These are phyloP conservation scores for Domatiomyces catenatus DNA, from an alignment of 2,329 filamentous ascomycete species.

Conservation along the genomic window DNA sequence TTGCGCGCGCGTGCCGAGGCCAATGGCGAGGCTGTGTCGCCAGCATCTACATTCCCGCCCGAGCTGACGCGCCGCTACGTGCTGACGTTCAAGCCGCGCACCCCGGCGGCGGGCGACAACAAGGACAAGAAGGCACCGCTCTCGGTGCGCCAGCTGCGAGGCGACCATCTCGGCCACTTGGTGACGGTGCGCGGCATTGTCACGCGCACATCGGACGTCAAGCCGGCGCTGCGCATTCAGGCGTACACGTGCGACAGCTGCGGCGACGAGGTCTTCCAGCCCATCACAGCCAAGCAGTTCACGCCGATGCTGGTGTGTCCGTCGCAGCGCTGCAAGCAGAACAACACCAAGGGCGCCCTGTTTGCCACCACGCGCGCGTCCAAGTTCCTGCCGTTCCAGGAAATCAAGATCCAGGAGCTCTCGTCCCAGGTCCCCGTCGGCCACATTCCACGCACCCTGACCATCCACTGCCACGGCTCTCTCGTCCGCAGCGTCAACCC, in stretches of 20 bases:
- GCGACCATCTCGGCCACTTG: conserved; percentile 79
- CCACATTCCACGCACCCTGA: conserved; percentile 85
- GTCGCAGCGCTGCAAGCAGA: conserved; percentile 74
- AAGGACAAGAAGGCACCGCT: conserved; percentile 48
- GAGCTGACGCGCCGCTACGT: conserved; percentile 89
- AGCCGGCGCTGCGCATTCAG: conserved; percentile 92
- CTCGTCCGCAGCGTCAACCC: conserved; percentile 78
- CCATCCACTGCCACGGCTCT: conserved; percentile 74
- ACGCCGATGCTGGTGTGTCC: conserved; percentile 74
- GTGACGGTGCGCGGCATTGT: conserved; percentile 92
- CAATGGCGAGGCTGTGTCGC: conserved; percentile 46
- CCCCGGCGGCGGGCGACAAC: conserved; percentile 52
- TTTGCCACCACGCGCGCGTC: conserved; percentile 90
- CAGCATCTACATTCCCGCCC: conserved; percentile 71
- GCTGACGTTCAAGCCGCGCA: conserved; percentile 84
- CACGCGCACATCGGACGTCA: conserved; percentile 91
- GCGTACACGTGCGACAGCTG: conserved; percentile 96
- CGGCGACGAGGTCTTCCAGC: conserved; percentile 94
- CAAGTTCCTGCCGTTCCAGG: conserved; percentile 94
- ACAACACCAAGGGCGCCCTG: conserved; percentile 84
- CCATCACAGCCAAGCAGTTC: conserved; percentile 79
- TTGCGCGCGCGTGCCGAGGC: conserved; percentile 52
- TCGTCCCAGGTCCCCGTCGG: conserved; percentile 98
- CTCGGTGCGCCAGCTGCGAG: conserved; percentile 84
- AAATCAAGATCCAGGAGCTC: conserved; percentile 97